Evolutionary conservation across 2,329 filamentous ascomycete species (phyloP), one percentile per base, ranked within the genome.

Genomic region (Diaporthe sp.): DNA sequence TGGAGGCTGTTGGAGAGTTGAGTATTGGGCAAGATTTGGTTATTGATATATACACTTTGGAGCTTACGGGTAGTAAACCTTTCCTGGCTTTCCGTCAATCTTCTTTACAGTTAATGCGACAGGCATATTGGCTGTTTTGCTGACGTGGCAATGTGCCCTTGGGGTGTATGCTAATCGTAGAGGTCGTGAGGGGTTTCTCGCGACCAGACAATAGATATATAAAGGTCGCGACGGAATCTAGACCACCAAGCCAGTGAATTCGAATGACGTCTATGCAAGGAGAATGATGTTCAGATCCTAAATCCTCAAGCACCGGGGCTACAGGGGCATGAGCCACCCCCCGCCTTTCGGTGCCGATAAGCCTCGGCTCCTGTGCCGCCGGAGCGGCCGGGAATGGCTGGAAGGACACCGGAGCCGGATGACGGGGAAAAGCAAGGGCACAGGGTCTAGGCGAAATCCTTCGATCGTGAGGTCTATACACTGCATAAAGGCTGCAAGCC

Each of bases 11-110:
- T 27, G 39, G 65, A 3, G 44, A 1, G 25, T 53, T 53, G 4
- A 70, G 53, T 19, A 13, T 61, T 50, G 17, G 44, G 32, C 66
- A 4, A 32, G 58, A 9, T 42, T 42, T 55, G 9, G 32, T 42
- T n/a, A 10, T 53, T 47, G 5, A 22, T 44, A 9, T 5, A 4
- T 15, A n/a, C 35, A 27, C 47, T 27, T 12, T 12, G 47, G 25
- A 13, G 76, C 88, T 81, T 81, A 92, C 90, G 94, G 93, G 80
- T 96, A 95, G 85, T 96, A 98, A 77, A 97, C 96, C 83, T 96
- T 87, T 73, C 95, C 95, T 12, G 95, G 95, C 85, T 96, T 96
- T 78, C 94, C 94, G 78, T 95, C 93, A 69, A 93, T 86, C 77
- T 94, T 88, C 79, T 92, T 88, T 76, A 96, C 87, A 35, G 89